A percentile compares a stretch with the other conserved stretches of the same genome.
These are phyloP conservation scores for Haemoproteus tartakovskyi DNA, from an alignment of 169 alveolate species.

Conservation along the genomic window DNA sequence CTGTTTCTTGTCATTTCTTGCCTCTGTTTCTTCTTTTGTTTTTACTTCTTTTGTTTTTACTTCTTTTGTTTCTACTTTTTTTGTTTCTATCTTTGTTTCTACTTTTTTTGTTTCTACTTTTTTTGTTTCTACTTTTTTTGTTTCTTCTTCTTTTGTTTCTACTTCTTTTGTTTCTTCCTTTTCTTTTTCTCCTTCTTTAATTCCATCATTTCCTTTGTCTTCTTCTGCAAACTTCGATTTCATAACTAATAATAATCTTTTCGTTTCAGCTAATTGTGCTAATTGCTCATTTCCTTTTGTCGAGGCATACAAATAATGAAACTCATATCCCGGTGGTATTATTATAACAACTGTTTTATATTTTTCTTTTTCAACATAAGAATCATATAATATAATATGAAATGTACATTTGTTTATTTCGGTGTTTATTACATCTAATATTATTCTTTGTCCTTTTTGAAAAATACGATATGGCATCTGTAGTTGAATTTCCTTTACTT, in stretches of 20 bases:
- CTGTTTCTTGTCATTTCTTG: neutral
- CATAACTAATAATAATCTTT: conserved; percentile 50
- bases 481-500: conserved; percentile 22
- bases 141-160: neutral
- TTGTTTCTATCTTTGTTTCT: neutral
- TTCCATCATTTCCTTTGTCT: neutral
- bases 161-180: neutral
- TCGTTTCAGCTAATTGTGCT: conserved; percentile 15
- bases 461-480: conserved; percentile 16
- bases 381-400: conserved; percentile 46
- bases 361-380: no score
- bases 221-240: neutral
- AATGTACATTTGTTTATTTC: conserved; percentile 22
- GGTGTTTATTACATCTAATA: conserved; percentile 19
- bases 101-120: neutral
- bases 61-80: neutral
- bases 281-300: conserved; percentile 58
- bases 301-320: conserved; percentile 44
- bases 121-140: neutral
- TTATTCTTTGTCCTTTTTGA: conserved; percentile 53
- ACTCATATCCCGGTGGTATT: conserved; percentile 56
- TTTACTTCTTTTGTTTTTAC: neutral
- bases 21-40: neutral
- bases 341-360: conserved; percentile 57
- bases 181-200: neutral